Base-by-base conservation (phyloP, 495 filamentous ascomycete species). In the Rhizodiscina lignyota region DNA sequence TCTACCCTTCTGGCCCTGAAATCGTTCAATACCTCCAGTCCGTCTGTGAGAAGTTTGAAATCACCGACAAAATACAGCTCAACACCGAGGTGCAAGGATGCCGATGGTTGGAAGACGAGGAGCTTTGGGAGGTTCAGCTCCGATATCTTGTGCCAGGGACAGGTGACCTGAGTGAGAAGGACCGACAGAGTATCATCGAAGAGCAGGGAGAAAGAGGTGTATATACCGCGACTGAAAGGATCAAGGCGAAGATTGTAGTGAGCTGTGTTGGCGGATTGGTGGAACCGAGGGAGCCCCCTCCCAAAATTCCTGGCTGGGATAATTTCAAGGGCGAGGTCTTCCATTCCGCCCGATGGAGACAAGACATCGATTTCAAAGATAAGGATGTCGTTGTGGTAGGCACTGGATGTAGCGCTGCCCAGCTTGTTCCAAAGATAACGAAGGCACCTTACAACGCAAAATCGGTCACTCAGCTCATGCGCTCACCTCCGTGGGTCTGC, bases 401-500 rank as follows among this genome's bases (percentile, higher is more conserved):
- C 10, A 54, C 51, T 8, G 51, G 51, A n/a, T 54, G 51, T 33
- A 40, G 31, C 35, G 51, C 51, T 1, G 49, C 49, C 5, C 51
- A 54, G 35, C 34, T 54, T 16, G 46, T 54, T 12, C 51, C 51
- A 2, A 27, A 39, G 19, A 38, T 54, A 2, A 42, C 41, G 5
- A 41, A 50, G n/a, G 49, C 40, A 6, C 49, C 46, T 4, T 54
- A 39, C 36, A 47, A 45, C 18, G 67, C 61, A 21, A 72, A 66
- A 45, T 73, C 67, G 5, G 61, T 77, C 4, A 72, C 67, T 1
- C 73, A 78, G 32, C 34, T 78, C 19, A 74, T 77, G 65, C 49
- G 74, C 5, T 67, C 66, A 18, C 68, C 74, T 15, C 74, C 72
- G 4, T 78, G 74, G 74, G 61, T 77, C 0, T 54, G 58, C 2